Evolutionary conservation across 345 rosid genomes (phyloP).

Genomic region (Nephelium lappaceum): DNA sequence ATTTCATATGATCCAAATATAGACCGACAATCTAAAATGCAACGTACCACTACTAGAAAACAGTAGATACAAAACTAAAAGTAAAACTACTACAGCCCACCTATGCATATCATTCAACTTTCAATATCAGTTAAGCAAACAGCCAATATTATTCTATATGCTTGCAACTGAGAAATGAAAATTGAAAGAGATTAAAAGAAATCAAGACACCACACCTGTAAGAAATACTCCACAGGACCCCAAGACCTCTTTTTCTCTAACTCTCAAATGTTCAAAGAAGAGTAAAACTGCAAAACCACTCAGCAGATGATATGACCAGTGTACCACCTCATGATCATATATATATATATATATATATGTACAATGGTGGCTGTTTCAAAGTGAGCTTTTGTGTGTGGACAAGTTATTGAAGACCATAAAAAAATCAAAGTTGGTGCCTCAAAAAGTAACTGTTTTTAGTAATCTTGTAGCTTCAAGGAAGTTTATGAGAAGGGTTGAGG

Average conservation of each 20-base stretch:
- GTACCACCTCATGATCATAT: neutral
- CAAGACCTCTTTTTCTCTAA: neutral
- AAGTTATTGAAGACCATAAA: neutral
- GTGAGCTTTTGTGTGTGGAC: neutral
- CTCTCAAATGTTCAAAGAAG: conserved; percentile 5
- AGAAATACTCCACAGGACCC: neutral
- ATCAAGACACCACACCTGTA: conserved; percentile 17
- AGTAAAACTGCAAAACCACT: neutral
- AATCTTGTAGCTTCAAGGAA: conserved; percentile 35
- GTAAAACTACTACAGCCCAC: no score
- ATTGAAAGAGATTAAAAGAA: neutral
- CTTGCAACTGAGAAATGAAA: neutral
- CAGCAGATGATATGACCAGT: neutral
- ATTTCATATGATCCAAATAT: no score
- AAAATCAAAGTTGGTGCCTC: conserved; percentile 28
- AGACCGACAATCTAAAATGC: no score
- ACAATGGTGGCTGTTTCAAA: conserved; percentile 21
- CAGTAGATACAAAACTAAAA: no score
- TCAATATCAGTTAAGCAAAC: no score
- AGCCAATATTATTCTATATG: neutral
- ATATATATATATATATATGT: neutral
- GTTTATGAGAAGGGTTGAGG: conserved; percentile 26
- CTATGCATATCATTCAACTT: no score
- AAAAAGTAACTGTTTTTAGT: neutral
- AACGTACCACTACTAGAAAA: no score